Percentiles rank a stretch among this genome's conserved stretches.
Conservation (phyloP, 2,329 filamentous ascomycete genomes). For the Neurospora sp. region DNA sequence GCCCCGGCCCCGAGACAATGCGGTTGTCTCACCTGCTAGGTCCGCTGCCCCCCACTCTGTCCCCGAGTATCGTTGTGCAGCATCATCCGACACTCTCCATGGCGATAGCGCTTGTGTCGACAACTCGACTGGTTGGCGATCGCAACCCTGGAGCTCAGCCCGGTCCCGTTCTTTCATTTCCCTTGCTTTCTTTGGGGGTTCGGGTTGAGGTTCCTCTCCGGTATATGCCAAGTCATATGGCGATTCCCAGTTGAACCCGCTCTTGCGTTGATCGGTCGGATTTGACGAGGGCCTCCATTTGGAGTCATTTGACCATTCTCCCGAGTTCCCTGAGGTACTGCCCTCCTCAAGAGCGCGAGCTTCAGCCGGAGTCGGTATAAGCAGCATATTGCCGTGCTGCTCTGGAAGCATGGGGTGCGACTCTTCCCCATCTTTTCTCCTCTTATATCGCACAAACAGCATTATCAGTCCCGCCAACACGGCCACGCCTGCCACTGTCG, state of each 20-base stretch:
- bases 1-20: neutral
- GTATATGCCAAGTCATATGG: conserved; percentile 14
- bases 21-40: conserved; percentile 16
- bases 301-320: conserved; percentile 10
- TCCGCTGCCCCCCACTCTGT: conserved; percentile 10
- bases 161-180: neutral
- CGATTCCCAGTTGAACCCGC: conserved; percentile 20
- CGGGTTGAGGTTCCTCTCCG: neutral
- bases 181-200: neutral
- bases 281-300: conserved; percentile 12
- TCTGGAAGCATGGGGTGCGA: conserved; percentile 22
- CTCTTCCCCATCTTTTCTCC: conserved; percentile 18
- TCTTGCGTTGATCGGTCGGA: conserved; percentile 6
- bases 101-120: neutral
- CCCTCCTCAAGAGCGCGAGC: conserved; percentile 4
- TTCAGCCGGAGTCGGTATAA: conserved; percentile 8
- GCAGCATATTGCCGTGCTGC: conserved; percentile 6
- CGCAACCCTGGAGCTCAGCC: neutral
- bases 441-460: conserved; percentile 17
- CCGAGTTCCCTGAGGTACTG: neutral
- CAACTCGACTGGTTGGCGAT: neutral
- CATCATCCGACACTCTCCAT: conserved; percentile 5
- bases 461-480: conserved; percentile 11
- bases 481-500: conserved; percentile 11
- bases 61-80: conserved; percentile 6